Conservation (phyloP, 495 filamentous ascomycete species). For the Massariosphaeria phaeospora region DNA sequence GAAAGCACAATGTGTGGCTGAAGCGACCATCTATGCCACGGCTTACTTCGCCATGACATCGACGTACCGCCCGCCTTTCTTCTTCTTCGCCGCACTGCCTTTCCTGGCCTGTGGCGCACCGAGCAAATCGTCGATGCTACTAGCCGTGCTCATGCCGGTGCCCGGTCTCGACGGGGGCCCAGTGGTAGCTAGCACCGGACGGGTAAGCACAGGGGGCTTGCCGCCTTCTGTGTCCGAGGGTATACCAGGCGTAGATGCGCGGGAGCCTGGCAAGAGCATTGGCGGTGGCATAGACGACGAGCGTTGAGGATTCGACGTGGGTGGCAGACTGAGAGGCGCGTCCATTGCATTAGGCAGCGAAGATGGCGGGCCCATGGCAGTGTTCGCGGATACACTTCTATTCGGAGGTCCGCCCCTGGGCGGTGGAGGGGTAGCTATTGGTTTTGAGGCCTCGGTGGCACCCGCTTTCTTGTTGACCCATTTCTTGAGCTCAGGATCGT, state of each 20-base stretch:
- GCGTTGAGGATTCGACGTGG: constrained; percentile 25
- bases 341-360: constrained; percentile 5
- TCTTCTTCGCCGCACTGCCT: constrained; percentile 63
- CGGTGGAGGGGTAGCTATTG: constrained; percentile 43
- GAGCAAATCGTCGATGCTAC: constrained; percentile 79
- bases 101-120: constrained; percentile 65
- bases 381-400: constrained; percentile 26
- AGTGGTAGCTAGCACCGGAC: constrained; percentile 13
- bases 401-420: constrained; percentile 36
- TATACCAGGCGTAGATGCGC: constrained; percentile 23
- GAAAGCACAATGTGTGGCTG: too few relatives aligned
- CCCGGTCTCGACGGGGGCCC: constrained; percentile 38
- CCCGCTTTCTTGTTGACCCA: constrained; percentile 95
- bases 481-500: constrained; percentile 87
- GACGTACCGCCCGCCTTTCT: constrained; percentile 79
- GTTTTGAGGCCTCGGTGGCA: constrained; percentile 38
- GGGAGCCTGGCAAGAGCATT: constrained; percentile 4
- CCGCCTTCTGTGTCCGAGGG: constrained; percentile 16
- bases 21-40: too few relatives aligned
- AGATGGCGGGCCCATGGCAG: constrained; percentile 7
- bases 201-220: constrained; percentile 21
- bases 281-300: constrained; percentile 32
- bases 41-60: constrained; percentile 71
- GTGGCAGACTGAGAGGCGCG: constrained; percentile 9
- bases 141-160: constrained; percentile 67